Evolutionary conservation across 2,329 filamentous ascomycete species (phyloP).

Genomic region (Lachnellula subtilissima): DNA sequence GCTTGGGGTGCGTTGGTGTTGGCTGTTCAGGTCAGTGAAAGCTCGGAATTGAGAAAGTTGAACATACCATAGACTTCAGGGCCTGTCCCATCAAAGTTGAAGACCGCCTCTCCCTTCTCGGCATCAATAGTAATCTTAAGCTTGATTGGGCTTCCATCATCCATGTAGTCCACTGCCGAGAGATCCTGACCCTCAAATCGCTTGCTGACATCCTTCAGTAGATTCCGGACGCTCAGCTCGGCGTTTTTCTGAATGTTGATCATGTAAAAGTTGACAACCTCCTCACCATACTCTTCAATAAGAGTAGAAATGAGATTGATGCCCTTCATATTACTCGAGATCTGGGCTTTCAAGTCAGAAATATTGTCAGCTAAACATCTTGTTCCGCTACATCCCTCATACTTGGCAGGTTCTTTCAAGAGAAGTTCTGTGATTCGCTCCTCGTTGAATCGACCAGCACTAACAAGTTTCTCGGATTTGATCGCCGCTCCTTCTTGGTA

Average conservation of each 20-base stretch:
- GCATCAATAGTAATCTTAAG: constrained; percentile 72
- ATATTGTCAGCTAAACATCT: constrained; percentile 77
- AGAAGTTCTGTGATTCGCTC: constrained; percentile 67
- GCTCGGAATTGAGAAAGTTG: background rate
- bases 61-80: constrained; percentile 66
- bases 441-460: constrained; percentile 74
- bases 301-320: constrained; percentile 71
- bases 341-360: constrained; percentile 81
- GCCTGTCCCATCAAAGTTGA: constrained; percentile 74
- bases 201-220: constrained; percentile 67
- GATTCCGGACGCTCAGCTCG: constrained; percentile 66
- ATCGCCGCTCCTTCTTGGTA: constrained; percentile 63
- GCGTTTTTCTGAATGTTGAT: constrained; percentile 75
- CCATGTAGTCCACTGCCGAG: constrained; percentile 76
- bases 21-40: constrained; percentile 33
- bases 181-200: constrained; percentile 68
- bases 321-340: constrained; percentile 81
- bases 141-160: constrained; percentile 74
- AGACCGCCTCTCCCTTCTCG: constrained; percentile 68
- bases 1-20: constrained; percentile 80
- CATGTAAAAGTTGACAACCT: constrained; percentile 81
- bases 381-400: constrained; percentile 73
- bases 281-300: constrained; percentile 72
- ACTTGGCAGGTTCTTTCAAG: constrained; percentile 66
- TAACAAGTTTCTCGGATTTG: constrained; percentile 66